Evolutionary conservation across 2,329 filamentous ascomycete species (phyloP).

Genomic region (Monilinia fructigena): DNA sequence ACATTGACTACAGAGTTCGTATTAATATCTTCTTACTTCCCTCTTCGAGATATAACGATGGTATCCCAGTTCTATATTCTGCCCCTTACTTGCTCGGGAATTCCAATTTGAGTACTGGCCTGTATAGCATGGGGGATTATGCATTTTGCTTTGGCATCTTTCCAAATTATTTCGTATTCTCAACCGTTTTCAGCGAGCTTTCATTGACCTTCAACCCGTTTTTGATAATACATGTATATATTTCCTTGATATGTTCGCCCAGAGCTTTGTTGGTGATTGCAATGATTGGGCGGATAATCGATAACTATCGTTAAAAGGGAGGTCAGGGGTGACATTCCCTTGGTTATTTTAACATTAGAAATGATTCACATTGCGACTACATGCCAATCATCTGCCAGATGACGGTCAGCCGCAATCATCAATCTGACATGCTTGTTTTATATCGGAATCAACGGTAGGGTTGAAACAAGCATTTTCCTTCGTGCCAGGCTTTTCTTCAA

Average conservation of each 20-base stretch:
- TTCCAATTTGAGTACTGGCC: not conserved
- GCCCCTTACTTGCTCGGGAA: not conserved
- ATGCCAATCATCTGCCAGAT: not conserved
- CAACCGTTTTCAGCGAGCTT: not conserved
- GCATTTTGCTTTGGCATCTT: not conserved
- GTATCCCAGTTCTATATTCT: not conserved
- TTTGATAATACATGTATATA: not conserved
- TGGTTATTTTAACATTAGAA: not conserved
- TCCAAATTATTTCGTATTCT: not conserved
- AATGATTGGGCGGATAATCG: not conserved
- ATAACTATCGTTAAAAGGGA: not conserved
- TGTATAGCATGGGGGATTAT: not conserved
- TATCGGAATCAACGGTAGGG: not conserved
- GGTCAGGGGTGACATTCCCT: no score
- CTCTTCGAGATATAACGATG: not conserved
- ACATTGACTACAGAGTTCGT: conserved; percentile 11
- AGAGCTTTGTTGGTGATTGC: not conserved
- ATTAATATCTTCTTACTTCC: conserved; percentile 10
- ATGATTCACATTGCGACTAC: not conserved
- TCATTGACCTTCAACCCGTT: not conserved
- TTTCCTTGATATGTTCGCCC: not conserved
- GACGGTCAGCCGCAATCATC: not conserved
- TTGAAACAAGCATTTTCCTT: not conserved
- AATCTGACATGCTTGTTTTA: not conserved
- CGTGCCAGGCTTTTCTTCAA: not conserved